Evolutionary conservation across 2,329 filamentous ascomycete genomes (phyloP).

Genomic region (Colletotrichum spinosum): DNA sequence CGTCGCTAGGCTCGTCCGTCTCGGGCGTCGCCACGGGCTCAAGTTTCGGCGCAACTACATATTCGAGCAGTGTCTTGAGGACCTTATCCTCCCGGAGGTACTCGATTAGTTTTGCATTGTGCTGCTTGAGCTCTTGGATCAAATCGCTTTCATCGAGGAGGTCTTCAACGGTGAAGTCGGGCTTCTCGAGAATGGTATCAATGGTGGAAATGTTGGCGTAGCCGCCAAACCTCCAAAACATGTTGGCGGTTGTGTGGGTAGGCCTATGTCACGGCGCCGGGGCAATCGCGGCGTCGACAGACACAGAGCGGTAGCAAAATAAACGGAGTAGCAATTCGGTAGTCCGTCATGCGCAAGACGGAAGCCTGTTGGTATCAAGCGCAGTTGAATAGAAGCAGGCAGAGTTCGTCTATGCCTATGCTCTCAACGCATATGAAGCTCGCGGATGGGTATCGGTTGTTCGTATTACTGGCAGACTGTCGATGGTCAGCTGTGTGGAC

Average conservation of each 20-base stretch:
- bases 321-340: slow-evolving; percentile 1
- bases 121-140: slow-evolving; percentile 97
- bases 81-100: slow-evolving; percentile 90
- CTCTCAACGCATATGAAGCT: slow-evolving; percentile 32
- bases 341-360: slow-evolving; percentile 27
- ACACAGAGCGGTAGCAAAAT: slow-evolving; percentile 22
- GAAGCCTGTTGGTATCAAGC: slow-evolving; percentile 11
- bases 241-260: slow-evolving; percentile 64
- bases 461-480: slow-evolving; percentile 11
- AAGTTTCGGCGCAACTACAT: slow-evolving; percentile 85
- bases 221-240: slow-evolving; percentile 99
- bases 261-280: slow-evolving; percentile 44
- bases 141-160: slow-evolving; percentile 95
- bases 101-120: slow-evolving; percentile 97
- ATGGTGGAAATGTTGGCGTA: slow-evolving; percentile 98
- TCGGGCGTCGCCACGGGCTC: slow-evolving; percentile 66
- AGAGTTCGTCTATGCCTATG: slow-evolving; percentile 16
- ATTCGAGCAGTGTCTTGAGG: slow-evolving; percentile 86
- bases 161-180: slow-evolving; percentile 95
- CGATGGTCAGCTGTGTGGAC: slow-evolving; percentile 12
- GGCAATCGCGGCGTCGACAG: slow-evolving; percentile 27
- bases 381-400: slow-evolving; percentile 8
- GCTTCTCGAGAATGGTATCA: slow-evolving; percentile 96
- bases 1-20: slow-evolving; percentile 61
- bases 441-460: slow-evolving; percentile 32